Base-by-base conservation (phyloP, 225 moss, liverwort and hornwort genomes). In the Antitrichia curtipendula region DNA sequence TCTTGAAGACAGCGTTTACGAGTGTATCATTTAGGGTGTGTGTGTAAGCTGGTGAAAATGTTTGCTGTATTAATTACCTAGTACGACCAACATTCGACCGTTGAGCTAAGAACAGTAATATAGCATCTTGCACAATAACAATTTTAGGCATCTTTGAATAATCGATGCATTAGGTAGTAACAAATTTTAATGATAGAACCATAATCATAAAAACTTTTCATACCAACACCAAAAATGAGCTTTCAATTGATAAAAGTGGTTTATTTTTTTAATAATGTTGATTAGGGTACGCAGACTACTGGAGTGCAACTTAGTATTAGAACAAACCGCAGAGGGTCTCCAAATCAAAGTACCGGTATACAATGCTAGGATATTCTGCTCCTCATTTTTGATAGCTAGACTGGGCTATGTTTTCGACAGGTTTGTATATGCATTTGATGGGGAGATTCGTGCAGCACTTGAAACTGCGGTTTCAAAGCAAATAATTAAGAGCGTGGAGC, bases 381-480 rank as follows among this genome's bases (percentile, higher is more conserved):
- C 45, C 73, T 65, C 38, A 28, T 84, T 66, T 78, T 58, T 81
- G 69, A 61, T 75, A 34, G 58, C 32, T 54, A 15, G 54, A 69
- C 41, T 86, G 83, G 74, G 32, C 31, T 85, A 31, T 86, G 41
- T 87, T 84, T 72, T 78, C 57, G 58, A 72, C 87, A 96, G 98
- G 98, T 99, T 99, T 89, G 95, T 97, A 19, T 97, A 95, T 85
- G 96, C 95, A 53, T 97, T 99, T 84, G 97, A 99, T 61, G 90
- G 82, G 80, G 92, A 96, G 78, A 99, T 99, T 71, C 95, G 98
- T 43, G 87, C 91, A 87, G 91, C 93, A 64, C 85, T 99, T 89
- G 97, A 96, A 89, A 64, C 73, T 62, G 93, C 94, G 41, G 82
- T 99, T 86, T 95, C 95, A 38, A 88, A 93, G 49, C 90, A 93